Percentiles rank a stretch among this genome's conserved stretches.
Conservation (phyloP, 73 alveolate genomes). For the Tetrahymena thermophila region DNA sequence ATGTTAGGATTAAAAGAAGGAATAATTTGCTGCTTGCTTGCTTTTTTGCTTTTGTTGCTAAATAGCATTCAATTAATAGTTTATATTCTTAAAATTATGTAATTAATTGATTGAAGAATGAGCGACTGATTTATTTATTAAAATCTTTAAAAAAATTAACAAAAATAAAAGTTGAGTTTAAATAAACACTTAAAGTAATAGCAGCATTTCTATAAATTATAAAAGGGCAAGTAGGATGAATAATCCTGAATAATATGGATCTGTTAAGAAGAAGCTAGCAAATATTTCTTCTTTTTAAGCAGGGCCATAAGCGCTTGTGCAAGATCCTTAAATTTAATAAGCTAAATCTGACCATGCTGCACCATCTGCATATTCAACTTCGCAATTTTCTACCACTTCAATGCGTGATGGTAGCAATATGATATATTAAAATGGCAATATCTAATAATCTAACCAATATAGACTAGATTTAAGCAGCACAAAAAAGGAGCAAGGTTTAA, state of each 20-base stretch:
- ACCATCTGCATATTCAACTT: background rate
- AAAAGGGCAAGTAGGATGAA: background rate
- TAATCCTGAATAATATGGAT: background rate
- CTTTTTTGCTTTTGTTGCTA: background rate
- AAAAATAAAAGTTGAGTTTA: background rate
- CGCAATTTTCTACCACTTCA: background rate
- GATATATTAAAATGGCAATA: background rate
- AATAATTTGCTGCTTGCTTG: background rate
- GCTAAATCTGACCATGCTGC: background rate
- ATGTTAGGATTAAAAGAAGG: background rate
- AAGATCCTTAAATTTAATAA: background rate
- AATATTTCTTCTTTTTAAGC: background rate
- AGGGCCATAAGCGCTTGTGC: background rate
- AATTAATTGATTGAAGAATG: background rate
- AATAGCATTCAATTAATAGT: background rate
- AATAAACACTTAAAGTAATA: background rate
- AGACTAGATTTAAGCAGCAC: background rate
- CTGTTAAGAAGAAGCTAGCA: background rate
- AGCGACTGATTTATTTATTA: background rate
- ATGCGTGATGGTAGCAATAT: background rate
- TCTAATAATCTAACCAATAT: background rate
- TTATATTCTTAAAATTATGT: background rate
- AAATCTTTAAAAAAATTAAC: background rate
- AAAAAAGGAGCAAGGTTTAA: background rate
- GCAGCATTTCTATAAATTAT: background rate